Evolutionary conservation across 148 eudicot genomes (phyloP), one percentile per base, ranked within the genome.

Genomic region (Linanthus parryae): DNA sequence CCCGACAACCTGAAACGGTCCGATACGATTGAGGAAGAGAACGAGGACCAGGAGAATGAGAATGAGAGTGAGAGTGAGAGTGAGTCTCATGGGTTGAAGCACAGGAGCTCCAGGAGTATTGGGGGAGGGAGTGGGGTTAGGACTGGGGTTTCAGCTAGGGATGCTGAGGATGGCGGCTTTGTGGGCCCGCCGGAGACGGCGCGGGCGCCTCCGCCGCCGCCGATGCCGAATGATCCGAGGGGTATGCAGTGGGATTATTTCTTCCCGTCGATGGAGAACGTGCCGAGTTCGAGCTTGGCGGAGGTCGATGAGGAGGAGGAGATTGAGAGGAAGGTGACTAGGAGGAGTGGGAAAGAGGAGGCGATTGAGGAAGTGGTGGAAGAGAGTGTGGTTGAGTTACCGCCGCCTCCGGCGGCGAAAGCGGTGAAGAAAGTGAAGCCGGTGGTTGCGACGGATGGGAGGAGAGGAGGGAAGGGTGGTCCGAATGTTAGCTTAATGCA

Each of bases 181-280:
- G n/a, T n/a, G n/a, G n/a, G n/a, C 23, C 48, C 24, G n/a, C 35
- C 35, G 11, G 7, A 31, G 13, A 25, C 48, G 23, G 48, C 48
- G 13, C 19, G 55, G 10, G 15, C 23, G 18, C 12, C 56, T 3
- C 48, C 48, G 34, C 56, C 51, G 0, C 75, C 73, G 2, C 71
- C 75, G 20, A 76, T 69, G 3, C 68, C 71, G 14, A 66, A 72
- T 10, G 75, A 61, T 20, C 35, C 44, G 16, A 59, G 57, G 1
- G 49, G 63, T 13, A 44, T 48, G 33, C 27, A 60, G 13, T 85
- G 85, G 83, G 95, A 90, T 61, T 83, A 59, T 49, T 80, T 90
- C 65, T 78, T 85, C 30, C 47, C 67, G 5, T 28, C 59, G 18
- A 36, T 43, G 63, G 90, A 84, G 44, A 73, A 71, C 36, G 72